Evolutionary conservation across 1,284 basidiomycete genomes (phyloP).

Genomic region (Bjerkandera adusta): DNA sequence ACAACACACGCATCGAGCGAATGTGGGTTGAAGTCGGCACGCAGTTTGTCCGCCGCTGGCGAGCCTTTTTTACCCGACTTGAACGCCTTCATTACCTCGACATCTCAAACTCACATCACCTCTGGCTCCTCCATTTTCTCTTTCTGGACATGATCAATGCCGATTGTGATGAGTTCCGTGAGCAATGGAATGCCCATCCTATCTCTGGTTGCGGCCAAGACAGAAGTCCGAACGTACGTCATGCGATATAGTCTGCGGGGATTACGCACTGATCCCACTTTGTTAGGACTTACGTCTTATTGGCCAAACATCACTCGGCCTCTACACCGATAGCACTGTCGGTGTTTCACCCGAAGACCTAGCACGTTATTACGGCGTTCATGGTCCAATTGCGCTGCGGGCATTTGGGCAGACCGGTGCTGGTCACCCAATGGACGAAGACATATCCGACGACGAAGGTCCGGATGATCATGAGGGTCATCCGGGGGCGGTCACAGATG

Average conservation of each 20-base stretch:
- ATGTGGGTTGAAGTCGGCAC: constrained; percentile 41
- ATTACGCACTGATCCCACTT: constrained; percentile 1
- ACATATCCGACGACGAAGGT: neutral
- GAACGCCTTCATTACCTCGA: constrained; percentile 35
- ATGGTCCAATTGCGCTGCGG: constrained; percentile 1
- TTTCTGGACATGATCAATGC: constrained; percentile 38
- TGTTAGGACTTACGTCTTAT: constrained; percentile 30
- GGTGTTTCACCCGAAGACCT: constrained; percentile 14
- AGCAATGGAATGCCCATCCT: constrained; percentile 39
- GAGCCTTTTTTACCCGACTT: constrained; percentile 38
- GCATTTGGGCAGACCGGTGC: neutral
- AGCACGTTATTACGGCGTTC: constrained; percentile 11
- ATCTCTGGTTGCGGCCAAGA: constrained; percentile 28
- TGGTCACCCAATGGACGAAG: constrained; percentile 3
- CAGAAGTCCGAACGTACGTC: constrained; percentile 27
- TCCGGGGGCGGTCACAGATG: neutral
- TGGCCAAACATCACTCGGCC: constrained; percentile 19
- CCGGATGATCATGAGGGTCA: neutral
- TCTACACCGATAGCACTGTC: constrained; percentile 13
- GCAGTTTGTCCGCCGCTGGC: constrained; percentile 37
- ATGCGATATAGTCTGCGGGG: neutral
- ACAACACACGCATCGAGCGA: constrained; percentile 31
- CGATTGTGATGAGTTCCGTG: constrained; percentile 35
- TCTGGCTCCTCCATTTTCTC: constrained; percentile 43
- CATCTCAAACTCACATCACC: constrained; percentile 27